These are phyloP conservation scores for Verticillium longisporum DNA, from an alignment of 2,329 filamentous ascomycete genomes.

Conservation along the genomic window DNA sequence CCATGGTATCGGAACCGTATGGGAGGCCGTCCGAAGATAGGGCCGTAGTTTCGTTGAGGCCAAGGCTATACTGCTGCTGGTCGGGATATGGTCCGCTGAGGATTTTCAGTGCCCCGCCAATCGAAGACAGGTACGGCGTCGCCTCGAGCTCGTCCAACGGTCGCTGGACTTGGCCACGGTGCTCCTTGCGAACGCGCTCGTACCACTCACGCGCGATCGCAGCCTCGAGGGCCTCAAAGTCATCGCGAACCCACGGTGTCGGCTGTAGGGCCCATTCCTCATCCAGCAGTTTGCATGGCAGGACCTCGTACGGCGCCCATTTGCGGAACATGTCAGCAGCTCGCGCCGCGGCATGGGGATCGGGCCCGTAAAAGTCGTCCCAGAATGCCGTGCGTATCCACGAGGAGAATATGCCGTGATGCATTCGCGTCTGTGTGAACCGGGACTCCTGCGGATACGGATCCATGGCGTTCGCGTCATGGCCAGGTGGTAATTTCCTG, in stretches of 20 bases:
- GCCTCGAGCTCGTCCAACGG: slow-evolving; percentile 17
- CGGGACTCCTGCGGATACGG: slow-evolving; percentile 7
- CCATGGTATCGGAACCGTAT: slow-evolving; percentile 15
- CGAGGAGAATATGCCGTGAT: slow-evolving; percentile 26
- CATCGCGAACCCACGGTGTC: slow-evolving; percentile 13
- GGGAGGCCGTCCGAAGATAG: slow-evolving; percentile 22
- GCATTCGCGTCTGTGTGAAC: slow-evolving; percentile 21
- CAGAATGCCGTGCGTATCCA: slow-evolving; percentile 14
- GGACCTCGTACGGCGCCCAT: slow-evolving; percentile 24
- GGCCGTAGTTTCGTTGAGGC: slow-evolving; percentile 16
- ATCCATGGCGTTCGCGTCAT: slow-evolving; percentile 5
- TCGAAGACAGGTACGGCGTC: slow-evolving; percentile 18
- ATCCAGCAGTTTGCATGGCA: slow-evolving; percentile 12
- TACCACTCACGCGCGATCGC: slow-evolving; percentile 6
- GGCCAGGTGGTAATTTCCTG: neutral
- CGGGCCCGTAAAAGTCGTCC: slow-evolving; percentile 17
- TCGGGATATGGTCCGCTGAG: slow-evolving; percentile 23
- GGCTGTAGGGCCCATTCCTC: slow-evolving; percentile 4
- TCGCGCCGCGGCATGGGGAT: slow-evolving; percentile 10
- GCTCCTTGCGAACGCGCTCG: slow-evolving; percentile 1
- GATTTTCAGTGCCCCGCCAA: slow-evolving; percentile 20
- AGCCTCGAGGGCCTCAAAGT: slow-evolving; percentile 7
- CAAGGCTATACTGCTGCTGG: slow-evolving; percentile 22
- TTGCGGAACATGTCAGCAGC: slow-evolving; percentile 16
- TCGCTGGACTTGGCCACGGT: neutral